phyloP scores from a whole-genome alignment of 805 yeast genomes.

The Metschnikowia baotianmanensis region DNA sequence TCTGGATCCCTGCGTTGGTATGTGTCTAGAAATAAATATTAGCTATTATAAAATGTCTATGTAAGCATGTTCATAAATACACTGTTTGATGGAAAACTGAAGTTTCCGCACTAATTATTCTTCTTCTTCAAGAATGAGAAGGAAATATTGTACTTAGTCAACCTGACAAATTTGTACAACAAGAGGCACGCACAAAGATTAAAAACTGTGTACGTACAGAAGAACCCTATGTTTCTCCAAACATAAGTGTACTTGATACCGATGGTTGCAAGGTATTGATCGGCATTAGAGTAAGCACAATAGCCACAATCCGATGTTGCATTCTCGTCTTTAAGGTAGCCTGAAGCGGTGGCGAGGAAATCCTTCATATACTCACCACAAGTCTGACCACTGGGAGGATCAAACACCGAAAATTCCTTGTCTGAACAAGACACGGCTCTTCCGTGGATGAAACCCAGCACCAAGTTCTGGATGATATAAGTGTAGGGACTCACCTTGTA shows the following conservation, averaged over 20 bases:
- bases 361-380: conserved; percentile 15
- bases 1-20: too few relatives aligned
- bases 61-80: too few relatives aligned
- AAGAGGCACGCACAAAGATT: conserved; percentile 15
- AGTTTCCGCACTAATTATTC: too few relatives aligned
- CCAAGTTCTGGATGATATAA: conserved; percentile 52
- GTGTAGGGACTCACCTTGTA: conserved; percentile 47
- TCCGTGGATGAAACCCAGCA: conserved; percentile 43
- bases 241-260: conserved; percentile 14
- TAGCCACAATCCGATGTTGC: conserved; percentile 15
- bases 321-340: conserved; percentile 13
- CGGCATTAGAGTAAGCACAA: conserved; percentile 12
- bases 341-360: conserved; percentile 9
- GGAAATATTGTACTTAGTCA: conserved; percentile 11
- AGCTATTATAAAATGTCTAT: not conserved
- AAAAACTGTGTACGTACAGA: conserved; percentile 14
- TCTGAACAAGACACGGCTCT: conserved; percentile 46
- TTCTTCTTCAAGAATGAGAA: conserved; percentile 7
- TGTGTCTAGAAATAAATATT: too few relatives aligned
- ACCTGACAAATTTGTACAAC: conserved; percentile 13
- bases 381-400: conserved; percentile 42
- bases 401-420: conserved; percentile 46
- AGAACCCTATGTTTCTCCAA: conserved; percentile 18
- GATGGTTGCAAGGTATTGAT: conserved; percentile 10
- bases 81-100: too few relatives aligned